A percentile compares a stretch with the other conserved stretches of the same genome.
Evolutionary conservation across 768 basidiomycete genomes (phyloP).

Genomic region (Zangia roseola): DNA sequence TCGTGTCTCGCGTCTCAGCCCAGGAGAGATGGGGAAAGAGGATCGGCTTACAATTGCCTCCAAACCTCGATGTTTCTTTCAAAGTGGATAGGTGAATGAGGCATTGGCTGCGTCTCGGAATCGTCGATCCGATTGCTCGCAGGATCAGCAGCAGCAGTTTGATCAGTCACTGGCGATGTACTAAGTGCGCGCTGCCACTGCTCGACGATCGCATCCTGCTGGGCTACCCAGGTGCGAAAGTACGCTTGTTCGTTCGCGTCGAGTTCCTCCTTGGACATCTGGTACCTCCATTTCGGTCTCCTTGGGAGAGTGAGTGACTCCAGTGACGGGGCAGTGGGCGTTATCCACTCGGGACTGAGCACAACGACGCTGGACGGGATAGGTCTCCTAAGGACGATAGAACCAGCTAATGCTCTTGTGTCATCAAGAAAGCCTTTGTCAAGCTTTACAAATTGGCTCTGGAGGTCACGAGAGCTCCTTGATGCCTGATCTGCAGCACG

Average conservation of each 20-base stretch:
- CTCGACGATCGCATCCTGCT: slow-evolving; percentile 57
- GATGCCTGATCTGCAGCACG: slow-evolving; percentile 32
- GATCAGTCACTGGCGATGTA: slow-evolving; percentile 1
- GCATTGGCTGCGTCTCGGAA: slow-evolving; percentile 38
- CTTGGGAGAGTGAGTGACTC: slow-evolving; percentile 40
- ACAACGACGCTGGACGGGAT: slow-evolving; percentile 42
- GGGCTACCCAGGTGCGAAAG: slow-evolving; percentile 75
- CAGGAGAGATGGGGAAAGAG: not conserved
- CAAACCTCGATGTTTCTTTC: slow-evolving; percentile 94
- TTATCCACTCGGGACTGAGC: slow-evolving; percentile 24
- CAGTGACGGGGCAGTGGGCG: not conserved
- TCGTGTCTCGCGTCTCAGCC: slow-evolving; percentile 1
- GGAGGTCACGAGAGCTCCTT: slow-evolving; percentile 50
- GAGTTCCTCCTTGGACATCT: slow-evolving; percentile 85
- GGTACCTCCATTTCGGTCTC: slow-evolving; percentile 84
- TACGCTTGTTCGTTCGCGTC: slow-evolving; percentile 86
- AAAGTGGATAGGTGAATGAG: slow-evolving; percentile 72
- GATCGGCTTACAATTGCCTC: slow-evolving; percentile 75
- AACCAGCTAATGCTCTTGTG: slow-evolving; percentile 55
- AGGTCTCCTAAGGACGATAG: slow-evolving; percentile 54
- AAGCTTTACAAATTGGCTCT: slow-evolving; percentile 69
- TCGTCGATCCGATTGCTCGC: slow-evolving; percentile 1
- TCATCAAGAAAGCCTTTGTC: slow-evolving; percentile 58
- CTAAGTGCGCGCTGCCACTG: slow-evolving; percentile 44
- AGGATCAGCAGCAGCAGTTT: slow-evolving; percentile 3